phyloP scores from a whole-genome alignment of 768 basidiomycete genomes.

The Boletus reticulatus region DNA sequence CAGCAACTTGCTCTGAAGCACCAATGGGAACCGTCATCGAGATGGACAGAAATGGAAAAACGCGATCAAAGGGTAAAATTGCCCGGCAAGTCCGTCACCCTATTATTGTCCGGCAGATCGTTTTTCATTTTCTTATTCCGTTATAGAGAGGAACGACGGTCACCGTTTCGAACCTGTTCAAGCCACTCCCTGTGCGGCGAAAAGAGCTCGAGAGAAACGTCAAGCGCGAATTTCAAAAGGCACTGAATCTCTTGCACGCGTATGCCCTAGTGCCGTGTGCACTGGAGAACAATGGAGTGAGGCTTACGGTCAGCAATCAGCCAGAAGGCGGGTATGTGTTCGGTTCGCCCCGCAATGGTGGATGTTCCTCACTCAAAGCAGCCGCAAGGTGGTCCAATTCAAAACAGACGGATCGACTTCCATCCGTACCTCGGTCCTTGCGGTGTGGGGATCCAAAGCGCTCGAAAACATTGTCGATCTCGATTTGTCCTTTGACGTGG shows the following conservation, averaged over 20 bases:
- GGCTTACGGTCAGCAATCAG: constrained; percentile 72
- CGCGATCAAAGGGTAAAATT: constrained; percentile 55
- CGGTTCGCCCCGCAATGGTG: not conserved
- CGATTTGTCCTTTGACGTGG: constrained; percentile 64
- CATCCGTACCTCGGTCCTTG: constrained; percentile 58
- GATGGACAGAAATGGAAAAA: constrained; percentile 63
- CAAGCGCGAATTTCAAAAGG: constrained; percentile 88
- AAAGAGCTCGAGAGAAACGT: constrained; percentile 88
- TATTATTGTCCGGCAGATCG: not conserved
- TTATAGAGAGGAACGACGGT: constrained; percentile 87
- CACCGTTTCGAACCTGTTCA: constrained; percentile 67
- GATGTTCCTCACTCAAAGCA: constrained; percentile 23
- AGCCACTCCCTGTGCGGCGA: constrained; percentile 81
- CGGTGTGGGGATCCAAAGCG: constrained; percentile 84
- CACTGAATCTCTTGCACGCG: constrained; percentile 74
- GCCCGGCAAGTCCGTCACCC: constrained; percentile 66
- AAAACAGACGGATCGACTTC: constrained; percentile 68
- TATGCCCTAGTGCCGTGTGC: constrained; percentile 88
- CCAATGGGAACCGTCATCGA: constrained; percentile 82
- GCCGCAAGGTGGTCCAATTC: constrained; percentile 66
- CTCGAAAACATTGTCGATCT: constrained; percentile 76
- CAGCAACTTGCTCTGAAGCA: constrained; percentile 65
- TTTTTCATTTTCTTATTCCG: not conserved
- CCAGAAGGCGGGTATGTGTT: constrained; percentile 63
- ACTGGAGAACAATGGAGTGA: constrained; percentile 54